phyloP scores from a whole-genome alignment of 441 rosid genomes.

The Codiaeum variegatum region DNA sequence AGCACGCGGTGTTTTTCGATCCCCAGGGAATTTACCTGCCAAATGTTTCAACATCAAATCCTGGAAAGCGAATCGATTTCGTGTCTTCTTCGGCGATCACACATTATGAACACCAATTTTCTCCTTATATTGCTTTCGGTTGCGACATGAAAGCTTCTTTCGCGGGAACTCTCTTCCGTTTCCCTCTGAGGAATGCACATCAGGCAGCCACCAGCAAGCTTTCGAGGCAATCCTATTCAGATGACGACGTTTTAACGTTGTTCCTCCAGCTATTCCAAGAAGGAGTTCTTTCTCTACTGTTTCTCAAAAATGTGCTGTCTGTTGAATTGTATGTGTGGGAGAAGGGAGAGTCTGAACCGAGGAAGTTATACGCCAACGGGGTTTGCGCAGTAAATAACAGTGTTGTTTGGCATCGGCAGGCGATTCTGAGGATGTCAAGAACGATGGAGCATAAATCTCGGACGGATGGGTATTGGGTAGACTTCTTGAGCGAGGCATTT shows the following conservation, averaged over 20 bases:
- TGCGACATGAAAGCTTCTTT: slow-evolving; percentile 82
- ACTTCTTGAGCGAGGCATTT: slow-evolving; percentile 65
- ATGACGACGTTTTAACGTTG: slow-evolving; percentile 63
- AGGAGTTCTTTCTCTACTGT: slow-evolving; percentile 73
- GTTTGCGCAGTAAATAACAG: slow-evolving; percentile 51
- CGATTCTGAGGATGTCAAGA: slow-evolving; percentile 71
- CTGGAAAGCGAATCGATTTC: slow-evolving; percentile 90
- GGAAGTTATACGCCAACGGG: slow-evolving; percentile 59
- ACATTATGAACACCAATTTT: slow-evolving; percentile 71
- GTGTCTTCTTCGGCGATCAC: slow-evolving; percentile 71
- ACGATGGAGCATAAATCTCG: slow-evolving; percentile 15
- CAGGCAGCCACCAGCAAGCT: slow-evolving; percentile 84
- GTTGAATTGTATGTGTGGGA: slow-evolving; percentile 90
- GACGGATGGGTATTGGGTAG: slow-evolving; percentile 69
- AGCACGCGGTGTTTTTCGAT: slow-evolving; percentile 82
- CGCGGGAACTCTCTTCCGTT: slow-evolving; percentile 81
- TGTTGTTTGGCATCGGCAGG: slow-evolving; percentile 72
- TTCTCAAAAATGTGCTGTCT: slow-evolving; percentile 73
- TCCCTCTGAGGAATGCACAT: slow-evolving; percentile 76
- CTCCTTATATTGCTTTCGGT: slow-evolving; percentile 82
- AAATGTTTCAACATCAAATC: slow-evolving; percentile 81
- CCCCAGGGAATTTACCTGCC: slow-evolving; percentile 91
- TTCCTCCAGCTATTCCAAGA: slow-evolving; percentile 77
- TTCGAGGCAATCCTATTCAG: slow-evolving; percentile 81
- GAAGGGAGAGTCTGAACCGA: slow-evolving; percentile 61